Base-by-base conservation (phyloP, 2,329 filamentous ascomycete genomes). In the Trichoderma gracile region DNA sequence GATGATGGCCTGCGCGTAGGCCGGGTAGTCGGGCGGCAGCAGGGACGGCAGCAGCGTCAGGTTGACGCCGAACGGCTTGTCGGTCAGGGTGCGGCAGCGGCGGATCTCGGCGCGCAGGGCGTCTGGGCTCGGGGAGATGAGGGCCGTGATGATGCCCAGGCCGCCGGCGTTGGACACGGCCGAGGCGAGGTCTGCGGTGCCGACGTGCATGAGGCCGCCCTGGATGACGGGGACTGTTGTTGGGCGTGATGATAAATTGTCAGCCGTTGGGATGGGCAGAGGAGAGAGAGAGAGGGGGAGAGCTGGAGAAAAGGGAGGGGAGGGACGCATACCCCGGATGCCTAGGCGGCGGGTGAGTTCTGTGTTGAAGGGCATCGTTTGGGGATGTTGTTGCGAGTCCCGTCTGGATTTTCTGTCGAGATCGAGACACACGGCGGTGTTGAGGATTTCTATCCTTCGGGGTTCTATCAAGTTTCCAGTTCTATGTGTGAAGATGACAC, bases 21-120 rank as follows among this genome's bases (percentile, higher is more conserved):
- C 94, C 67, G 81, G 86, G 77, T 99, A 99, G 83, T 98, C 89
- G 5, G 95, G 95, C 7, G 95, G 92, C 10, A 92, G 89, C 71
- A 98, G 85, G 63, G 93, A 86, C 30, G 95, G 95, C 52, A 98
- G 89, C 67, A 98, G 89, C 9, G 95, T 99, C 70, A 98, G 86
- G 80, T 99, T 99, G 72, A 98, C 94, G 73, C 85, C 95, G 77
- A 99, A 98, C 19, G 91, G 91, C 69, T 87, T 84, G 67, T 82
- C 81, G 64, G 91, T 95, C 81, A 98, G 87, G 68, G 83, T 86
- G 71, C 88, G 89, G 83, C 92, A 96, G 79, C 86, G 89, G 68
- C 86, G 89, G 79, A 99, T 99, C 81, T 99, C 95, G 74, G 91
- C 90, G 77, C 94, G 93, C 64, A 99, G 88, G 75, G 92, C 93